These are phyloP conservation scores for Microbotryum scabiosae DNA, from an alignment of 1,284 basidiomycete genomes.

Conservation along the genomic window DNA sequence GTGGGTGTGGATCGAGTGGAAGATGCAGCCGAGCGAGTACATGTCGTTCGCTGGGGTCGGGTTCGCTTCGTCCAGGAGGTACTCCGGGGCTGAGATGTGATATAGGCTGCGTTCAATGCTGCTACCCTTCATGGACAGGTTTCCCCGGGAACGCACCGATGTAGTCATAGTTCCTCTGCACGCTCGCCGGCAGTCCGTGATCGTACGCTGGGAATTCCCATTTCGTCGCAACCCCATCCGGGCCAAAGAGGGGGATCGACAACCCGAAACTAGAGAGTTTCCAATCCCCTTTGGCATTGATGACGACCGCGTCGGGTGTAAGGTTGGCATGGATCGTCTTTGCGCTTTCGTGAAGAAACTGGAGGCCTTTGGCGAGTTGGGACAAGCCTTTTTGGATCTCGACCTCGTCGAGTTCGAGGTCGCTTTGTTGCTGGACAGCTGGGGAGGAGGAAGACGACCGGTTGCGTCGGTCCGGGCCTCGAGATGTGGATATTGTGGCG, in stretches of 20 bases:
- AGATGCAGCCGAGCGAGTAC: slow-evolving; percentile 84
- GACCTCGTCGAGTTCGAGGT: slow-evolving; percentile 76
- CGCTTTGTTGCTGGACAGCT: neutral
- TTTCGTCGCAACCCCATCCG: slow-evolving; percentile 65
- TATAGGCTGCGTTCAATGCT: neutral
- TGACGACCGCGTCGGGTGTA: slow-evolving; percentile 68
- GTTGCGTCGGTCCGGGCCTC: slow-evolving; percentile 40
- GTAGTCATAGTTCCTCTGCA: slow-evolving; percentile 90
- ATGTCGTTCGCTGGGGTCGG: slow-evolving; percentile 82
- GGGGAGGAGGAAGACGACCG: too few species aligned
- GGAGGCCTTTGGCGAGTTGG: slow-evolving; percentile 84
- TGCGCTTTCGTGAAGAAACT: slow-evolving; percentile 85
- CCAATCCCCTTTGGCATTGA: slow-evolving; percentile 93
- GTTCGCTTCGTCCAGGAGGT: slow-evolving; percentile 72
- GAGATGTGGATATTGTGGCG: slow-evolving; percentile 38
- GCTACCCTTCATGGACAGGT: neutral
- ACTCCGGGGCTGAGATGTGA: slow-evolving; percentile 68
- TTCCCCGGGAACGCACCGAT: slow-evolving; percentile 66
- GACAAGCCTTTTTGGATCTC: slow-evolving; percentile 97
- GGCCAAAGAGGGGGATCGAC: slow-evolving; percentile 64
- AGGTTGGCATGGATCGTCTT: slow-evolving; percentile 88
- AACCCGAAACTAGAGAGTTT: slow-evolving; percentile 86
- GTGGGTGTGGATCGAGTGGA: slow-evolving; percentile 82
- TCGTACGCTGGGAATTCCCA: slow-evolving; percentile 89
- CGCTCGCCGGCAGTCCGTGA: slow-evolving; percentile 63